phyloP scores from a whole-genome alignment of 2,329 filamentous ascomycete species.

The Aureobasidium sp. region DNA sequence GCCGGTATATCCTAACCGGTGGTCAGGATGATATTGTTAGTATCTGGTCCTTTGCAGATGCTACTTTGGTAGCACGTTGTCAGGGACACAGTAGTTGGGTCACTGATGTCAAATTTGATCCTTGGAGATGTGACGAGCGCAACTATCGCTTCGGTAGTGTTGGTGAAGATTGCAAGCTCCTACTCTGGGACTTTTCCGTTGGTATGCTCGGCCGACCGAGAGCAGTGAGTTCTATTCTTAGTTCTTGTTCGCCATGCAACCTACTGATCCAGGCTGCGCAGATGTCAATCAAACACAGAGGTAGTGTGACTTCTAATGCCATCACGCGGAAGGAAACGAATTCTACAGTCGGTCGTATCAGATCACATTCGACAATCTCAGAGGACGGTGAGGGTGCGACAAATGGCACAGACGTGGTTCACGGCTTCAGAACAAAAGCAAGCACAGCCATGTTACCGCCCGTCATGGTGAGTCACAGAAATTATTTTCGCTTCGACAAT shows the following conservation, averaged over 20 bases:
- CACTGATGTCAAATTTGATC: constrained; percentile 85
- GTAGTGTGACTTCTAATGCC: constrained; percentile 47
- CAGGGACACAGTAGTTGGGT: constrained; percentile 97
- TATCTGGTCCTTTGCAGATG: constrained; percentile 86
- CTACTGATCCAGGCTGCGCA: background rate
- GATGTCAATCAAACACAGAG: constrained; percentile 48
- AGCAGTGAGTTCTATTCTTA: constrained; percentile 50
- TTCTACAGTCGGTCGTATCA: constrained; percentile 52
- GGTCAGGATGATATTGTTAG: constrained; percentile 94
- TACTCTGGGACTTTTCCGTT: constrained; percentile 96
- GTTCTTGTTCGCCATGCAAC: background rate
- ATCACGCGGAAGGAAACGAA: constrained; percentile 51
- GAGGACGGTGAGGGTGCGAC: constrained; percentile 25
- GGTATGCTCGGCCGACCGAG: constrained; percentile 93
- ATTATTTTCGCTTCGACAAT: background rate
- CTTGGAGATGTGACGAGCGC: constrained; percentile 91
- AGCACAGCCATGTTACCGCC: constrained; percentile 82
- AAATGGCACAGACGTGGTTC: constrained; percentile 50
- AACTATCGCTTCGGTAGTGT: constrained; percentile 96
- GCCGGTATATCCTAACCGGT: constrained; percentile 89
- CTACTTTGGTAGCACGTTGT: constrained; percentile 78
- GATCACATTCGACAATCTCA: constrained; percentile 65
- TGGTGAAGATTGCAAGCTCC: constrained; percentile 81
- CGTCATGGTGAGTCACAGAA: constrained; percentile 60
- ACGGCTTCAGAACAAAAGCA: constrained; percentile 77